phyloP scores from a whole-genome alignment of 805 yeast species.

The Starmerella riodocensis region DNA sequence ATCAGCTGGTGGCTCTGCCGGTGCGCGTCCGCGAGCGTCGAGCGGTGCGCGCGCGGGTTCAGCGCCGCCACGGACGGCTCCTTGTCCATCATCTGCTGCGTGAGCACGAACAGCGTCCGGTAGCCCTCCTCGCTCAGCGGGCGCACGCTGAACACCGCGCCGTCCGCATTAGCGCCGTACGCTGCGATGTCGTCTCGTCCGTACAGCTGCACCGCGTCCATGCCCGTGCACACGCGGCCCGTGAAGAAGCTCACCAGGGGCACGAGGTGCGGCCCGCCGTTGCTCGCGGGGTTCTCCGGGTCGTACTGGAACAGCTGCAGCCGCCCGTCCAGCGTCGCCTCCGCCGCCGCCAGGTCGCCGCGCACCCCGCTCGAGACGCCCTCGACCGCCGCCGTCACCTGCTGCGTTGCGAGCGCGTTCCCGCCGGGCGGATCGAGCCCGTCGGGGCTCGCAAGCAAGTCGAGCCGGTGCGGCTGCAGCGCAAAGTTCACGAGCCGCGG shows the following conservation, averaged over 20 bases:
- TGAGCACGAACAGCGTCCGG: slow-evolving; percentile 69
- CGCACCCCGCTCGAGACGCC: slow-evolving; percentile 16
- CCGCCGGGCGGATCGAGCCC: slow-evolving; percentile 30
- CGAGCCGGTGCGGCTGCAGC: slow-evolving; percentile 85
- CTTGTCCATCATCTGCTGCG: slow-evolving; percentile 74
- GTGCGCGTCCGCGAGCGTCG: slow-evolving; percentile 9
- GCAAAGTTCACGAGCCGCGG: slow-evolving; percentile 79
- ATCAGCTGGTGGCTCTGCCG: slow-evolving; percentile 20
- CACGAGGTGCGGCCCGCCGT: slow-evolving; percentile 64
- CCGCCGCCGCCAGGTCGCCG: slow-evolving; percentile 50
- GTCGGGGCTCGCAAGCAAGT: slow-evolving; percentile 63
- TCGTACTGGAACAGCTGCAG: slow-evolving; percentile 73
- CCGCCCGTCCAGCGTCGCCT: slow-evolving; percentile 54
- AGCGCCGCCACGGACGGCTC: slow-evolving; percentile 62
- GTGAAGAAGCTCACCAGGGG: slow-evolving; percentile 57
- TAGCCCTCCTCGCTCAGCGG: slow-evolving; percentile 68
- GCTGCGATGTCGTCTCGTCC: slow-evolving; percentile 32
- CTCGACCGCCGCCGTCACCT: slow-evolving; percentile 33
- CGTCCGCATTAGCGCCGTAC: slow-evolving; percentile 66
- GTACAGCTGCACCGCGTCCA: slow-evolving; percentile 24
- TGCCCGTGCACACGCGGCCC: slow-evolving; percentile 35
- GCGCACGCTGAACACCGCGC: slow-evolving; percentile 56
- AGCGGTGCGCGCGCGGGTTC: slow-evolving; percentile 42
- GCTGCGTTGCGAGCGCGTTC: not conserved
- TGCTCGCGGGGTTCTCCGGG: slow-evolving; percentile 78